These are phyloP conservation scores for Phalaenopsis hybrid DNA, from an alignment of 116 monocot genomes.

Conservation along the genomic window DNA sequence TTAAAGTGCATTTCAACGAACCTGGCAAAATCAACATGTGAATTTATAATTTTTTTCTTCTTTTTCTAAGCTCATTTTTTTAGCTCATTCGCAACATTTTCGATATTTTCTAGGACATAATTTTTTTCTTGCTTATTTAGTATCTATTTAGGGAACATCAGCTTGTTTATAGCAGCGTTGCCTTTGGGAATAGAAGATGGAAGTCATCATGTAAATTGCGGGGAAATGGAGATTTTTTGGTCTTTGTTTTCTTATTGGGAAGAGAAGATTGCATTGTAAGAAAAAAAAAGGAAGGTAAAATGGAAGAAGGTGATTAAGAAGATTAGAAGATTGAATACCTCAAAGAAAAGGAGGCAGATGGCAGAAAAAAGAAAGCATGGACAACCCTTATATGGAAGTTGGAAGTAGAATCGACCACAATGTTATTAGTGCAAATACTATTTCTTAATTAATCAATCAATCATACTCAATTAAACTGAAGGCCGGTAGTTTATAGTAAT, in stretches of 20 bases:
- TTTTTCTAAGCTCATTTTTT: neutral
- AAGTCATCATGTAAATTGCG: neutral
- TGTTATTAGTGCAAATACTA: no score
- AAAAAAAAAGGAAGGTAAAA: neutral
- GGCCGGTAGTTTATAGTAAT: no score
- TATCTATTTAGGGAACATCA: neutral
- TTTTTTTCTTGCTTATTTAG: neutral
- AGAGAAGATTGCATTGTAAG: neutral
- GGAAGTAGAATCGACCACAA: no score
- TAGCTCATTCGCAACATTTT: neutral
- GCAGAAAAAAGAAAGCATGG: neutral
- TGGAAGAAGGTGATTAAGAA: neutral
- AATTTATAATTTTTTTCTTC: neutral
- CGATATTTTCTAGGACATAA: neutral
- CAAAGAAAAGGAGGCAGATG: no score
- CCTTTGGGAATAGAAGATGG: neutral
- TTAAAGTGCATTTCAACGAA: neutral
- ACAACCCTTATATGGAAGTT: neutral
- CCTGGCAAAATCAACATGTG: neutral
- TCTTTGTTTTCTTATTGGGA: neutral
- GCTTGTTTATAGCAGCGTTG: neutral
- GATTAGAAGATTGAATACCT: no score
- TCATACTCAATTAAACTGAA: no score
- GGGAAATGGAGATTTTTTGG: neutral
- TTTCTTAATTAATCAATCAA: no score